Evolutionary conservation across 768 basidiomycete species (phyloP).

Genomic region (Agrocybe praecox): DNA sequence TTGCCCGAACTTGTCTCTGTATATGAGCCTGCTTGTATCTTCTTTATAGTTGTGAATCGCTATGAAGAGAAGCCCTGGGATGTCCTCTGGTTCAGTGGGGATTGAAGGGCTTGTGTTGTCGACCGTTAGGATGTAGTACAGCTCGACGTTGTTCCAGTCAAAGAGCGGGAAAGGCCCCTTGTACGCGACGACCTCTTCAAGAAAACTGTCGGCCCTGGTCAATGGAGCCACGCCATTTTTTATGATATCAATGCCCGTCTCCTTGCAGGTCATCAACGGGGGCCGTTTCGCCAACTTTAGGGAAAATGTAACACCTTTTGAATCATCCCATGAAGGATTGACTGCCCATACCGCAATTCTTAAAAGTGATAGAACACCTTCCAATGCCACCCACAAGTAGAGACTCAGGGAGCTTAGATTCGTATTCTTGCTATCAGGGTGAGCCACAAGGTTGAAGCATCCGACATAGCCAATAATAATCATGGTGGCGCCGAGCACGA

Average conservation of each 20-base stretch:
- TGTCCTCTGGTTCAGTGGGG: not conserved
- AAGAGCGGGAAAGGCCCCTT: slow-evolving; percentile 8
- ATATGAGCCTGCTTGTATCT: slow-evolving; percentile 4
- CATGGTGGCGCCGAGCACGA: not conserved
- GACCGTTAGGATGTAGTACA: slow-evolving; percentile 12
- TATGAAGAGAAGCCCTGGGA: slow-evolving; percentile 8
- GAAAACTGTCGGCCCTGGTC: slow-evolving; percentile 1
- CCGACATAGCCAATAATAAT: slow-evolving; percentile 12
- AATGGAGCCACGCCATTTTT: not conserved
- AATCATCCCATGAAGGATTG: slow-evolving; percentile 13
- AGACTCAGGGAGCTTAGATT: not conserved
- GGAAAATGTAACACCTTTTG: slow-evolving; percentile 1
- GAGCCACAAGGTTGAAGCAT: slow-evolving; percentile 11
- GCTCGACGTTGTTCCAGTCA: not conserved
- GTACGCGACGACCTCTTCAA: slow-evolving; percentile 10
- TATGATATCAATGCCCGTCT: slow-evolving; percentile 1
- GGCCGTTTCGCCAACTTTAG: slow-evolving; percentile 6
- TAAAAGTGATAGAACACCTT: slow-evolving; percentile 9
- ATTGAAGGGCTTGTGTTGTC: not conserved
- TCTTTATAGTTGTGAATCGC: slow-evolving; percentile 9
- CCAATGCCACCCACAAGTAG: slow-evolving; percentile 11
- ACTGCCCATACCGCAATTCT: slow-evolving; percentile 13
- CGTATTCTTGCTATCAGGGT: not conserved
- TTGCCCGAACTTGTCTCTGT: not conserved
- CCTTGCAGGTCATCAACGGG: slow-evolving; percentile 10